Percentiles rank a stretch among this genome's conserved stretches.
These are phyloP conservation scores for Beauveria caledonica DNA, from an alignment of 2,329 filamentous ascomycete genomes.

Conservation along the genomic window DNA sequence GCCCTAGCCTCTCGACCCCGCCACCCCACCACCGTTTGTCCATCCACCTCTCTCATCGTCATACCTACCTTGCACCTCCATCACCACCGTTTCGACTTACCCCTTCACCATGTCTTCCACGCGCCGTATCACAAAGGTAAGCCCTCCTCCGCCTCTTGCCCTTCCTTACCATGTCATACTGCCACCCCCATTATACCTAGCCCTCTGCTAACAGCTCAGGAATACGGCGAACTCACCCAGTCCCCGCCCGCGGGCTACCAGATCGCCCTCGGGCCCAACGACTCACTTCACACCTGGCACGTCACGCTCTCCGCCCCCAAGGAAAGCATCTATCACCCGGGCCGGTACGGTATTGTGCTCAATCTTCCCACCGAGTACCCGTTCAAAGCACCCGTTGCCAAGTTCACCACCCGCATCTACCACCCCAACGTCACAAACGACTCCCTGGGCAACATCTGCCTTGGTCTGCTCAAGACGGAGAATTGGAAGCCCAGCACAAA, in stretches of 20 bases:
- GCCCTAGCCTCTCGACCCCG: slow-evolving; percentile 6
- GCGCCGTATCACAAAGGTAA: slow-evolving; percentile 38
- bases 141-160: neutral
- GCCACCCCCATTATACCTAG: neutral
- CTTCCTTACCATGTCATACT: neutral
- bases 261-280: slow-evolving; percentile 36
- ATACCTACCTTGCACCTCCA: neutral
- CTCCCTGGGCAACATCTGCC: slow-evolving; percentile 73
- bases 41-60: neutral
- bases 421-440: slow-evolving; percentile 93
- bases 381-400: slow-evolving; percentile 76
- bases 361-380: slow-evolving; percentile 74
- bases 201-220: slow-evolving; percentile 28
- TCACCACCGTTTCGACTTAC: neutral
- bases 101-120: slow-evolving; percentile 27
- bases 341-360: slow-evolving; percentile 65
- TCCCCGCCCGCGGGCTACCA: slow-evolving; percentile 39
- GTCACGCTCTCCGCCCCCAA: slow-evolving; percentile 38
- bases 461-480: slow-evolving; percentile 73
- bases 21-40: neutral
- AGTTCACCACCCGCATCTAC: slow-evolving; percentile 85
- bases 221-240: slow-evolving; percentile 43
- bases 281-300: slow-evolving; percentile 46
- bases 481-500: slow-evolving; percentile 88
- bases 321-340: slow-evolving; percentile 47